phyloP scores from a whole-genome alignment of 2,329 filamentous ascomycete genomes.

The Lecanicillium sp. region DNA sequence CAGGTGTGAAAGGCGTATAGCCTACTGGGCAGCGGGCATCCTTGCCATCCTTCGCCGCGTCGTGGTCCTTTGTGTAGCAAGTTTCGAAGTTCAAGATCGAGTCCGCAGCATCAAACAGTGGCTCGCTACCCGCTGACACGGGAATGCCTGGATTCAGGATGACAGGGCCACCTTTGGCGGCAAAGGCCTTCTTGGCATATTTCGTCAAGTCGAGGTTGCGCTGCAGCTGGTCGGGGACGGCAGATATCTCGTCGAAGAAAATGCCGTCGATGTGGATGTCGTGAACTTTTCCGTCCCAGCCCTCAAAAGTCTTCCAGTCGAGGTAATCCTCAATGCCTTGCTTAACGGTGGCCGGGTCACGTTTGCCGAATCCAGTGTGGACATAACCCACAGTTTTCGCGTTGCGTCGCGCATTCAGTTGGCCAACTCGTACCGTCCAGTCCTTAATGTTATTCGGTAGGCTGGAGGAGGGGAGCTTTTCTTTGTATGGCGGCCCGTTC shows the following conservation, averaged over 20 bases:
- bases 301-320: background rate
- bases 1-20: slow-evolving; percentile 1
- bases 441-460: background rate
- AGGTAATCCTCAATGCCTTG: background rate
- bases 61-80: slow-evolving; percentile 6
- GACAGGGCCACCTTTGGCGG: background rate
- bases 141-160: slow-evolving; percentile 5
- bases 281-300: background rate
- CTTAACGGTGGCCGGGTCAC: background rate
- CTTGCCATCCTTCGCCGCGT: background rate
- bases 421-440: background rate
- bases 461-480: background rate
- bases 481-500: background rate
- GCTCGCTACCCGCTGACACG: background rate
- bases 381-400: slow-evolving; percentile 1
- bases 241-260: slow-evolving; percentile 11
- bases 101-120: background rate
- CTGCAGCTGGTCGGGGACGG: background rate
- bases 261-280: slow-evolving; percentile 6
- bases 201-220: slow-evolving; percentile 1
- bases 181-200: background rate
- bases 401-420: background rate
- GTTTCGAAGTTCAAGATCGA: slow-evolving; percentile 6
- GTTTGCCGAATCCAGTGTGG: background rate
- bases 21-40: background rate